Conservation (phyloP, 805 yeast genomes). For the Priceomyces carsonii region DNA sequence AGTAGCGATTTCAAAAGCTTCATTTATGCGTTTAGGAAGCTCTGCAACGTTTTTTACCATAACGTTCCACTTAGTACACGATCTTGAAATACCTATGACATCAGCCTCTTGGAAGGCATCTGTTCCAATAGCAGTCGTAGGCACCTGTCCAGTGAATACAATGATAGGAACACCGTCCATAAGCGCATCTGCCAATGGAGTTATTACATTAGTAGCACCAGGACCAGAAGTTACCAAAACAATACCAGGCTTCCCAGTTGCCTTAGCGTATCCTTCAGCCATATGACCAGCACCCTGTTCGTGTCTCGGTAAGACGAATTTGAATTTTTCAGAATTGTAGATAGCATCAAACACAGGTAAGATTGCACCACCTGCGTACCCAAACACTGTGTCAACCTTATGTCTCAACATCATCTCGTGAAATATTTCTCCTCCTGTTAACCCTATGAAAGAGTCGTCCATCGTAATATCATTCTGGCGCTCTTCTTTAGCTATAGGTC, state of each 20-base stretch:
- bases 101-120: constrained; percentile 99
- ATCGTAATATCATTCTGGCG: constrained; percentile 27
- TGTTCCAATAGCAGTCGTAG: constrained; percentile 93
- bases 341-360: constrained; percentile 97
- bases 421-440: constrained; percentile 98
- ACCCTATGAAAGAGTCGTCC: constrained; percentile 90
- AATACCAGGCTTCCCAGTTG: constrained; percentile 94
- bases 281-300: constrained; percentile 99
- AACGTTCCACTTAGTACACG: constrained; percentile 98
- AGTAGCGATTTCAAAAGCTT: constrained; percentile 96
- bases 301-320: constrained; percentile 90
- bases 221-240: constrained; percentile 99
- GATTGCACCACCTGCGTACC: constrained; percentile 99
- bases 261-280: constrained; percentile 99
- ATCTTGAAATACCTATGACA: constrained; percentile 92
- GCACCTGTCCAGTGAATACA: constrained; percentile 96
- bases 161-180: constrained; percentile 97
- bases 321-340: constrained; percentile 83
- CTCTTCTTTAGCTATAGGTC: constrained; percentile 4
- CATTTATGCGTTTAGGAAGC: constrained; percentile 92
- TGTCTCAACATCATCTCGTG: constrained; percentile 99
- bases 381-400: constrained; percentile 92
- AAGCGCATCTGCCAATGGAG: constrained; percentile 98
- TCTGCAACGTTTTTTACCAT: constrained; percentile 96
- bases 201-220: constrained; percentile 96